phyloP scores from a whole-genome alignment of 2,329 filamentous ascomycete species.

The Aspergillus pseudoglaucus region DNA sequence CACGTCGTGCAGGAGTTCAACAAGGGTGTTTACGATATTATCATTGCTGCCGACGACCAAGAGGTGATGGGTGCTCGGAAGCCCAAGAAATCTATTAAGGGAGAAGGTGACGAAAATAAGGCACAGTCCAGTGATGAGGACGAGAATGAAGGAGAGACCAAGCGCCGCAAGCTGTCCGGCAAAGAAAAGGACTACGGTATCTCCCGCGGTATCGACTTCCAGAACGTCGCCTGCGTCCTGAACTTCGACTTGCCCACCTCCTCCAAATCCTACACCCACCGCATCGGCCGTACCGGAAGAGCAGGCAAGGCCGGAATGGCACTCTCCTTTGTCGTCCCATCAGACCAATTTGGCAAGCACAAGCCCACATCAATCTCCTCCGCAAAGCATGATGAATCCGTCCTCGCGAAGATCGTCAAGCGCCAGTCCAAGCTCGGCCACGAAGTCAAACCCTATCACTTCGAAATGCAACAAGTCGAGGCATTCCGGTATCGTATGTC shows the following conservation, averaged over 20 bases:
- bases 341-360: constrained; percentile 78
- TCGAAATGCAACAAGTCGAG: constrained; percentile 90
- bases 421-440: constrained; percentile 72
- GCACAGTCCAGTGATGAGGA: constrained; percentile 28
- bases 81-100: constrained; percentile 23
- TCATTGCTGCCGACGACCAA: constrained; percentile 90
- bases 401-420: constrained; percentile 71
- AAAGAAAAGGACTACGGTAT: constrained; percentile 88
- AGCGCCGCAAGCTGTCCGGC: constrained; percentile 57
- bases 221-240: constrained; percentile 86
- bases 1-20: constrained; percentile 98
- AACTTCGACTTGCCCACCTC: constrained; percentile 92
- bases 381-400: constrained; percentile 75
- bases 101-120: constrained; percentile 20
- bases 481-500: constrained; percentile 93
- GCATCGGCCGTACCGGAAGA: constrained; percentile 86
- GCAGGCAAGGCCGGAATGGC: constrained; percentile 91
- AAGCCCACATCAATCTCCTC: constrained; percentile 72
- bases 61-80: constrained; percentile 61
- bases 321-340: constrained; percentile 86
- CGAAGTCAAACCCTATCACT: constrained; percentile 82
- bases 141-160: constrained; percentile 37
- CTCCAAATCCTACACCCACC: constrained; percentile 91
- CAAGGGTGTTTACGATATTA: constrained; percentile 92
- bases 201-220: constrained; percentile 94